phyloP scores from a whole-genome alignment of 306 rosid species.

The Vigna radiata region DNA sequence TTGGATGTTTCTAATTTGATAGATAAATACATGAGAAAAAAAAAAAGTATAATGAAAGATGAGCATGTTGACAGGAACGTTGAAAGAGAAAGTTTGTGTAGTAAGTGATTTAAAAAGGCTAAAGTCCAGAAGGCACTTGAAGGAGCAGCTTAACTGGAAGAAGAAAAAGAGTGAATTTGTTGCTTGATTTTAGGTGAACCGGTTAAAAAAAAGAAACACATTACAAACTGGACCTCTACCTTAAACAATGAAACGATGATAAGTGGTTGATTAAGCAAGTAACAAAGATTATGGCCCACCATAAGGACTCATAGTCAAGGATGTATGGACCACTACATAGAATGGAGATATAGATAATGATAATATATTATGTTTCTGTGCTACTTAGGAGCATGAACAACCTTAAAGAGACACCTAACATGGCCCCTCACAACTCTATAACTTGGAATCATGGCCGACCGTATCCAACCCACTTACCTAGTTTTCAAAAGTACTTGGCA shows the following conservation, averaged over 20 bases:
- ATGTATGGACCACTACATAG: constrained; percentile 52
- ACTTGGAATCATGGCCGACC: constrained; percentile 55
- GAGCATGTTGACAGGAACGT: constrained; percentile 36
- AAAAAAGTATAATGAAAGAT: constrained; percentile 14
- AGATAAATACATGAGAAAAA: constrained; percentile 32
- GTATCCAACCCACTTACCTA: constrained; percentile 44
- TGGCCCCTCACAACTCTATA: constrained; percentile 33
- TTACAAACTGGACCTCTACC: constrained; percentile 44
- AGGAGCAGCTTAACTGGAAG: constrained; percentile 44
- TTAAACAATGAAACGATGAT: constrained; percentile 55
- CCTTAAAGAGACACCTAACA: constrained; percentile 52
- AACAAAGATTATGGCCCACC: constrained; percentile 40
- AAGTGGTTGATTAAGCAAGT: constrained; percentile 43
- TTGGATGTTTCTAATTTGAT: constrained; percentile 26
- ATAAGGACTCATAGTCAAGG: constrained; percentile 42
- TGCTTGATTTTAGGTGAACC: constrained; percentile 47
- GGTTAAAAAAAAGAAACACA: constrained; percentile 34
- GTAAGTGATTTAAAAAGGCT: constrained; percentile 48
- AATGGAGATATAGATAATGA: constrained; percentile 36
- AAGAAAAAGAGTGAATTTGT: constrained; percentile 48
- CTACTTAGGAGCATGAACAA: constrained; percentile 48
- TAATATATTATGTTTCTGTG: background rate
- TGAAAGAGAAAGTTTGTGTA: constrained; percentile 42
- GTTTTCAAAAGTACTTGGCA: constrained; percentile 46
- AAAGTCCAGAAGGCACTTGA: constrained; percentile 48